Evolutionary conservation across 2,329 filamentous ascomycete species (phyloP).

Genomic region (Aspergillus neoniger): DNA sequence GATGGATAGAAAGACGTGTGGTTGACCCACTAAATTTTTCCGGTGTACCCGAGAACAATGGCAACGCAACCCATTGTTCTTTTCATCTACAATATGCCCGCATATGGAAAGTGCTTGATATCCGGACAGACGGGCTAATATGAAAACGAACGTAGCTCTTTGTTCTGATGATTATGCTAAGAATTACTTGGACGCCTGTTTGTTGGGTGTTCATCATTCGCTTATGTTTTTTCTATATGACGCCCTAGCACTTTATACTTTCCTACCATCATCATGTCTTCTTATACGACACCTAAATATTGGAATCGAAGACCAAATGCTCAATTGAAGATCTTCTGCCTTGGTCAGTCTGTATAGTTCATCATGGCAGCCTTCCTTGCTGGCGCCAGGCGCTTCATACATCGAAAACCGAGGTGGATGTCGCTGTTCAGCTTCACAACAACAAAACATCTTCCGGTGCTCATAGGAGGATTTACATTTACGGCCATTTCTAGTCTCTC

Average conservation of each 20-base stretch:
- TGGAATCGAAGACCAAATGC: constrained; percentile 19
- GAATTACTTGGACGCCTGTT: background rate
- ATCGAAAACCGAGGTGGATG: constrained; percentile 44
- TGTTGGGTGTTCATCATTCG: background rate
- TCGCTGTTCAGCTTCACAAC: constrained; percentile 73
- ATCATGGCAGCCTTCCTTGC: background rate
- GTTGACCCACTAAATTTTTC: background rate
- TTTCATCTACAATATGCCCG: constrained; percentile 26
- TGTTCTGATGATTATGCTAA: background rate
- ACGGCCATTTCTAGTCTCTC: constrained; percentile 63
- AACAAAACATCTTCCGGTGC: constrained; percentile 57
- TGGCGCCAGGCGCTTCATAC: background rate
- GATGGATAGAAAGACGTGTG: constrained; percentile 12
- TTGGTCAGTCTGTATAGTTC: background rate
- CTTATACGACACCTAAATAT: background rate
- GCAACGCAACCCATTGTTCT: constrained; percentile 22
- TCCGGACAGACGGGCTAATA: background rate
- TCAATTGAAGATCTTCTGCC: constrained; percentile 4
- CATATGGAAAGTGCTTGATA: constrained; percentile 11
- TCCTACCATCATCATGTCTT: background rate
- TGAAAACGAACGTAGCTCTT: background rate
- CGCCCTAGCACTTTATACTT: background rate
- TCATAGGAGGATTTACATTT: constrained; percentile 58
- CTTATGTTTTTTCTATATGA: background rate
- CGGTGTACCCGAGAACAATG: constrained; percentile 24